These are phyloP conservation scores for Lumnitzera racemosa DNA, from an alignment of 345 rosid species.

Conservation along the genomic window DNA sequence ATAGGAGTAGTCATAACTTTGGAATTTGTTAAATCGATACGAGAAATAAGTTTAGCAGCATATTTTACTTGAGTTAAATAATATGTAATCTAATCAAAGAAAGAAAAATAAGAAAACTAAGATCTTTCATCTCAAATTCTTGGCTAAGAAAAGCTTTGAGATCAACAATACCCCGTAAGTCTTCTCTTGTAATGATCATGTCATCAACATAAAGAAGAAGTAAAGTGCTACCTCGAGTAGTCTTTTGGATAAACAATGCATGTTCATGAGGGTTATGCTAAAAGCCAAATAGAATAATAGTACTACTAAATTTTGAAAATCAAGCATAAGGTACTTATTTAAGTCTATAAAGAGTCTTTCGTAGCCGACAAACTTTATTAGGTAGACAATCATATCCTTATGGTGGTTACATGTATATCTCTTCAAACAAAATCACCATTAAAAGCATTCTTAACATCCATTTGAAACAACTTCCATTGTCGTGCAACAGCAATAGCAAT, in stretches of 20 bases:
- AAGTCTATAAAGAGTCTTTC: background rate
- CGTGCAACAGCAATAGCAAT: background rate
- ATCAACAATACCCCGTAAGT: background rate
- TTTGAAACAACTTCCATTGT: slow-evolving; percentile 1
- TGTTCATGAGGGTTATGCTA: background rate
- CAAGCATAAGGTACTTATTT: slow-evolving; percentile 4
- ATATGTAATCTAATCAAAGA: background rate
- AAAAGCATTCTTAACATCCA: slow-evolving; percentile 9
- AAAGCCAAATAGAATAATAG: background rate
- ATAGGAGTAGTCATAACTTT: background rate
- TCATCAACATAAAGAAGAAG: slow-evolving; percentile 11
- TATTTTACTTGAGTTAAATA: background rate
- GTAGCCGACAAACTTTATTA: background rate
- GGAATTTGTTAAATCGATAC: background rate
- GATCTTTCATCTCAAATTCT: slow-evolving; percentile 7
- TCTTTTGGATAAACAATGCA: background rate
- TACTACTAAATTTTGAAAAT: slow-evolving; percentile 3
- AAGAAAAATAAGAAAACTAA: slow-evolving; percentile 4
- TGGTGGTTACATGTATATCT: background rate
- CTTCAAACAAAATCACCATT: background rate
- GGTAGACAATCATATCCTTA: background rate
- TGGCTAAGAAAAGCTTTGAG: background rate
- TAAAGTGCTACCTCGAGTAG: background rate
- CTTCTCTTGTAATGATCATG: background rate
- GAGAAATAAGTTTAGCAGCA: background rate